Conservation (phyloP, 106 monocot species). For the Allium fistulosum region DNA sequence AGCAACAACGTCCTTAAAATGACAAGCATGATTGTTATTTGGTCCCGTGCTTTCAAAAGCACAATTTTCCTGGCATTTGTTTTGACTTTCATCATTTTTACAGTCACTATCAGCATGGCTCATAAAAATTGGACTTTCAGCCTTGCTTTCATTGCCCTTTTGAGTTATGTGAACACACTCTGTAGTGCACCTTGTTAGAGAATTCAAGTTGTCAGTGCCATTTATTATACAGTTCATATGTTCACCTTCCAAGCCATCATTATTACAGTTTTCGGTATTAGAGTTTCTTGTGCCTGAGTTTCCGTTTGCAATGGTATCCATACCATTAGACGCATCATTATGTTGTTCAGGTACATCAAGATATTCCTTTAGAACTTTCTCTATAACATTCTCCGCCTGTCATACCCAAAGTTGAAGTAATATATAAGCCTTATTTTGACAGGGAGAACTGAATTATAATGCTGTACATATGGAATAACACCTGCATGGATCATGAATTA, state of each 20-base stretch:
- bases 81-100: constrained; percentile 4
- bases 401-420: neutral
- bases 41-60: constrained; percentile 8
- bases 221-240: constrained; percentile 5
- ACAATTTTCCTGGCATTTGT: neutral
- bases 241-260: constrained; percentile 2
- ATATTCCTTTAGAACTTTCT: constrained; percentile 68
- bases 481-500: neutral
- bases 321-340: constrained; percentile 2
- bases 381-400: constrained; percentile 90
- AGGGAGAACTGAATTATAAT: too few relatives aligned
- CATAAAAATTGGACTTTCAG: neutral
- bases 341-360: constrained; percentile 34
- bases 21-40: constrained; percentile 1
- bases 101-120: neutral
- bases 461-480: neutral
- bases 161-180: neutral
- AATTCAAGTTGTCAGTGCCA: neutral
- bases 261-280: neutral
- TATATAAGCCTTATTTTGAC: too few relatives aligned
- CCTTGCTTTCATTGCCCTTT: neutral
- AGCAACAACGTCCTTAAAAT: constrained; percentile 77
- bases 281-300: constrained; percentile 1
- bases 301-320: constrained; percentile 5
- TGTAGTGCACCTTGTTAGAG: constrained; percentile 9